Base-by-base conservation (phyloP, 495 filamentous ascomycete species). In the Lasiosphaeria miniovina region DNA sequence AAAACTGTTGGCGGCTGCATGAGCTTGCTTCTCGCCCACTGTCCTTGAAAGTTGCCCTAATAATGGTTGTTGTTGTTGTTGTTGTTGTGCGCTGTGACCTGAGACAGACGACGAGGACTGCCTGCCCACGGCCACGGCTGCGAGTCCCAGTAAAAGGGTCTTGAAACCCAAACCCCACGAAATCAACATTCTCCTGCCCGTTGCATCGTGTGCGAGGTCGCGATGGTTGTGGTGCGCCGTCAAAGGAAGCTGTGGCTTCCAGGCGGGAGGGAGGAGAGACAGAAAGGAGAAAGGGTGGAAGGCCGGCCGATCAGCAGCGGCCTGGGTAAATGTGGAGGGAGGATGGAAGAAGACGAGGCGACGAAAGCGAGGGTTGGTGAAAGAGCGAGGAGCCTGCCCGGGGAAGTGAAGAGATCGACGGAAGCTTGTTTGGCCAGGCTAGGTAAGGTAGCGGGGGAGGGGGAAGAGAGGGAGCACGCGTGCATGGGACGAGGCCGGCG, bases 151-250 rank as follows among this genome's bases (percentile, higher is more conserved):
- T 17, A 63, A 45, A 48, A 66, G 60, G 57, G 57, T 41, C 36
- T 45, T 50, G 51, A 66, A 59, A 62, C 64, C 60, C 64, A 66
- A 59, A 62, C 64, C 60, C 64, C 64, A 51, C 35, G 57, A 55
- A 55, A 60, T 55, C 53, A 63, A 59, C 64, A 66, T 66, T 10
- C 61, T 66, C 60, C 54, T 50, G 54, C 41, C 57, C 31, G 41
- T 53, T 41, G 56, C 64, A 63, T 62, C 54, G 54, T 66, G 57
- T 17, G 50, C 12, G 49, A 41, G 49, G 53, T 40, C 6, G 38
- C 12, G 48, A 32, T 40, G 41, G 36, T 36, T 45, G 36, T 52
- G 58, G 38, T 14, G 8, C 43, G 43, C 15, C 35, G 36, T 17
- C 49, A 45, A 35, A 61, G 41, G 38, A 48, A 15, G 33, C 45